Base-by-base conservation (phyloP, 164 flowering plant genomes). In the Umbilicus rupestris region DNA sequence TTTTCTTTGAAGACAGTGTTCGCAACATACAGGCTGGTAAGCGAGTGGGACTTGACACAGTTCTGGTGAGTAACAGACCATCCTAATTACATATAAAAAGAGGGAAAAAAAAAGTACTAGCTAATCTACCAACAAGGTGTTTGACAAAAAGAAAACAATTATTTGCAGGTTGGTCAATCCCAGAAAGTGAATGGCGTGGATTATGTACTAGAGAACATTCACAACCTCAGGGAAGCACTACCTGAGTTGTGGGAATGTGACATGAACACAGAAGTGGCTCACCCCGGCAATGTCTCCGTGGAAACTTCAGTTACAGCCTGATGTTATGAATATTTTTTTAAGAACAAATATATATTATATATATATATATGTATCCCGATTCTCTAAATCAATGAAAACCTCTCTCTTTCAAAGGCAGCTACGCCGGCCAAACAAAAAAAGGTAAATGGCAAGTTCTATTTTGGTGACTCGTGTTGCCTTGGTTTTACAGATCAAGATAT, bases 281-380 rank as follows among this genome's bases (percentile, higher is more conserved):
- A 83, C 67, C 28, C 81, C 7, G 76, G 70, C 42, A 73, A 71
- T 24, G 68, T 81, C 67, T 50, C 83, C 5, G 80, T 76, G 45
- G 83, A 83, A 66, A 77, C 86, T 17, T 60, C 85, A 64, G 86
- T 82, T 22, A 78, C 72, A 63, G 89, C 89, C 62, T 85, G 81
- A 71, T n/a, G n/a, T n/a, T n/a, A n/a, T n/a, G n/a, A n/a, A n/a
- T n/a, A n/a, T n/a, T n/a, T n/a, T n/a, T n/a, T n/a, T n/a, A n/a
- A n/a, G n/a, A n/a, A n/a, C n/a, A n/a, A n/a, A n/a, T n/a, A n/a
- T n/a, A n/a, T n/a, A n/a, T n/a, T n/a, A n/a, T n/a, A n/a, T n/a
- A n/a, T n/a, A n/a, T n/a, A n/a, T n/a, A n/a, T n/a, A 50, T 50
- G 28, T 50, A 50, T 47, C 52, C 52, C 17, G 52, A n/a, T 47